Percentiles rank a stretch among this genome's conserved stretches.
Evolutionary conservation across 176 grass and related monocot species (phyloP).

Genomic region (Saccharum officinarum): DNA sequence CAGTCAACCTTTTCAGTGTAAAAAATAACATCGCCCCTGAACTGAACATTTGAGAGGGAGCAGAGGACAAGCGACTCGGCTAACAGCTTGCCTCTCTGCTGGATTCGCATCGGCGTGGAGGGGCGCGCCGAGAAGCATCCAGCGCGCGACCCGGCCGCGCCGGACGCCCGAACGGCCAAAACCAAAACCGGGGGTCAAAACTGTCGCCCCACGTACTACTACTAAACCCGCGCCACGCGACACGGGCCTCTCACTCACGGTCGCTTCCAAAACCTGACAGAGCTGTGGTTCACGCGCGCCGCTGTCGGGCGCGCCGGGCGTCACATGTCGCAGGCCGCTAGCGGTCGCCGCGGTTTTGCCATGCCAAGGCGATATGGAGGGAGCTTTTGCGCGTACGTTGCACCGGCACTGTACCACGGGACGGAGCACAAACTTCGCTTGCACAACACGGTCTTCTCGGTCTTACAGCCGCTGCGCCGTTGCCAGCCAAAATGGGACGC

Average conservation of each 20-base stretch:
- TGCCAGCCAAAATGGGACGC: neutral
- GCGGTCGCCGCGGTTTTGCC: neutral
- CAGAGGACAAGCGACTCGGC: conserved; percentile 10
- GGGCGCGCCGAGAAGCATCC: neutral
- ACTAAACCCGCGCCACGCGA: neutral
- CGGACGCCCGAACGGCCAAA: neutral
- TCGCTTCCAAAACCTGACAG: conserved; percentile 30
- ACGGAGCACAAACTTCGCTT: conserved; percentile 34
- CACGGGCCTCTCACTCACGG: neutral
- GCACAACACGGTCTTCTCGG: conserved; percentile 11
- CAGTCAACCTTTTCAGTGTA: neutral
- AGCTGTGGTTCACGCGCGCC: conserved; percentile 19
- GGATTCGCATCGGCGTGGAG: conserved; percentile 22
- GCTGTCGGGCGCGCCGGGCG: neutral
- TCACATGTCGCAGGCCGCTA: conserved; percentile 7
- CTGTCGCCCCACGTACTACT: neutral
- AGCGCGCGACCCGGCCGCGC: no score
- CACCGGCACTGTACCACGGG: neutral
- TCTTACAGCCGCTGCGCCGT: neutral
- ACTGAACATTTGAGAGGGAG: neutral
- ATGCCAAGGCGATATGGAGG: neutral
- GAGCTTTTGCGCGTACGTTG: neutral
- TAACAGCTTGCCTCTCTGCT: neutral
- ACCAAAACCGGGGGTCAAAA: neutral
- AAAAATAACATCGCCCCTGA: neutral